Percentiles rank a stretch among this genome's conserved stretches.
phyloP scores from a whole-genome alignment of 352 stramenopile species.

The Pythium phragmiticola region DNA sequence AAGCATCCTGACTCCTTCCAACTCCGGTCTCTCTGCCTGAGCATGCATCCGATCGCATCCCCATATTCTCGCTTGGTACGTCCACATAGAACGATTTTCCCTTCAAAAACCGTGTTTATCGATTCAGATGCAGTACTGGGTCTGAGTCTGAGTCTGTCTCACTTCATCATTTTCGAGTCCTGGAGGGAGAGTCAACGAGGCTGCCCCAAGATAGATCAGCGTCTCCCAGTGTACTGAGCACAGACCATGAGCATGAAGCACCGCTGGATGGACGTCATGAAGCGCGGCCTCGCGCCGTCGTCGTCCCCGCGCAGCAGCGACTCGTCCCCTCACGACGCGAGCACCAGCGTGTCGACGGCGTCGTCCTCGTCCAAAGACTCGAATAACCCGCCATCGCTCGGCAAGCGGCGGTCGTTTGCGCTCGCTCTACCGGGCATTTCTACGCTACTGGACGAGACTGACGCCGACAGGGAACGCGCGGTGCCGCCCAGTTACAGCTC shows the following conservation, averaged over 20 bases:
- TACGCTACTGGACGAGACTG: not conserved
- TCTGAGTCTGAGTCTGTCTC: constrained; percentile 4
- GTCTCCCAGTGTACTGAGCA: not conserved
- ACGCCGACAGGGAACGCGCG: not conserved
- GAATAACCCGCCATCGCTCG: constrained; percentile 10
- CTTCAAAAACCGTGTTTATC: not conserved
- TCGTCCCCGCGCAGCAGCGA: constrained; percentile 34
- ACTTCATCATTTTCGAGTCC: not conserved
- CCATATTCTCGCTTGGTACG: too few species aligned
- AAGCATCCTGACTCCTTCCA: too few species aligned
- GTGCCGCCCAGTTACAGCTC: too few species aligned
- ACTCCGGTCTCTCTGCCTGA: too few species aligned
- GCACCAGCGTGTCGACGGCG: not conserved
- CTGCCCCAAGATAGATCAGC: not conserved
- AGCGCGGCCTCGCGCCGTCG: constrained; percentile 46
- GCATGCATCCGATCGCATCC: too few species aligned
- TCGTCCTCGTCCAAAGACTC: constrained; percentile 2
- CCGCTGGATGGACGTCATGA: constrained; percentile 72
- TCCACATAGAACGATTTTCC: not conserved
- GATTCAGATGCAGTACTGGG: too few species aligned
- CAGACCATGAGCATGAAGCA: constrained; percentile 45
- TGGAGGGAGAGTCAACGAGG: not conserved
- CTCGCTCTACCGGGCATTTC: constrained; percentile 18
- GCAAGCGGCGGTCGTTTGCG: constrained; percentile 20
- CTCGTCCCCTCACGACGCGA: constrained; percentile 8